Percentiles rank a stretch among this genome's conserved stretches.
Conservation (phyloP, 2,329 filamentous ascomycete species). For the Exophiala spinifera region DNA sequence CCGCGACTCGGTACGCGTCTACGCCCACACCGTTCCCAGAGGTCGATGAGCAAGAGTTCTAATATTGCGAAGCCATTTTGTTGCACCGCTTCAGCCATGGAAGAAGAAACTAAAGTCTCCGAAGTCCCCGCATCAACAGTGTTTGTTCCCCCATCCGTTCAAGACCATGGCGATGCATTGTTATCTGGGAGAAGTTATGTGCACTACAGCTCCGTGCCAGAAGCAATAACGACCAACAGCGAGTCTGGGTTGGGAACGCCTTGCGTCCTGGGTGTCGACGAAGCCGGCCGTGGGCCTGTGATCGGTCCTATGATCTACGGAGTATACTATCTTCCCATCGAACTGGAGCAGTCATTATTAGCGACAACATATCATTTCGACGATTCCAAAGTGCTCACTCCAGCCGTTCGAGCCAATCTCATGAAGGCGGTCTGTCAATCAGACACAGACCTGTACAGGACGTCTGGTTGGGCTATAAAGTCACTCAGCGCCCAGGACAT, state of each 20-base stretch:
- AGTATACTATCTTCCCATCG: constrained; percentile 67
- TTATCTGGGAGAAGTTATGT: constrained; percentile 66
- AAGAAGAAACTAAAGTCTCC: constrained; percentile 30
- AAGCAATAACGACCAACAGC: constrained; percentile 48
- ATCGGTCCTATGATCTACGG: constrained; percentile 71
- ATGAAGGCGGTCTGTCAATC: constrained; percentile 69
- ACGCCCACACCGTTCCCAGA: not conserved
- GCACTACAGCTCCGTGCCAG: constrained; percentile 68
- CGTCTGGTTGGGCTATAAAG: constrained; percentile 80
- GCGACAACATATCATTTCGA: constrained; percentile 81
- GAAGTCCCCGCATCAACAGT: constrained; percentile 27
- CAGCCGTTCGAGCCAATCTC: constrained; percentile 70
- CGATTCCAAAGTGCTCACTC: constrained; percentile 88
- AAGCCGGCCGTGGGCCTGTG: constrained; percentile 91
- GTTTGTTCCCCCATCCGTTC: constrained; percentile 69
- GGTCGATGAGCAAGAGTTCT: too few species aligned
- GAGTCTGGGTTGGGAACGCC: constrained; percentile 43
- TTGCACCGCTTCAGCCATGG: constrained; percentile 7
- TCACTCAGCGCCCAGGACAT: constrained; percentile 83
- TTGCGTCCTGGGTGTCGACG: constrained; percentile 85
- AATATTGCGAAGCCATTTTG: too few species aligned
- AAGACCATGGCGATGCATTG: constrained; percentile 48
- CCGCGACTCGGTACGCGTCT: not conserved
- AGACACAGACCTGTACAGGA: constrained; percentile 54
- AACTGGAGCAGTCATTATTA: constrained; percentile 68